phyloP scores from a whole-genome alignment of 1,284 basidiomycete genomes.

The Microbotryum intermedium region DNA sequence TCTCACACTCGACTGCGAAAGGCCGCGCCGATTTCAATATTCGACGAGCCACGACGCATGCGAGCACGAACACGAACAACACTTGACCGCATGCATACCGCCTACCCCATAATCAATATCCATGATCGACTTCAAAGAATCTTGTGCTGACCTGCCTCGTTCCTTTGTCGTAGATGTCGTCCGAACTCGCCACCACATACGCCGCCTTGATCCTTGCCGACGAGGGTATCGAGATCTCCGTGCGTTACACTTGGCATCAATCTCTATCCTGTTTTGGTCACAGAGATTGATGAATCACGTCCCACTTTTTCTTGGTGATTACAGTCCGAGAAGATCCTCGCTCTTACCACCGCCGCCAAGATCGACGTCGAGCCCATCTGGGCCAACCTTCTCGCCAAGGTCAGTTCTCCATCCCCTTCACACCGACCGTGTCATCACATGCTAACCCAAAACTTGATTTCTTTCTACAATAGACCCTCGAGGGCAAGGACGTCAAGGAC shows the following conservation, averaged over 20 bases:
- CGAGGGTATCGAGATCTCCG: slow-evolving; percentile 93
- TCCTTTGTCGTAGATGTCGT: slow-evolving; percentile 20
- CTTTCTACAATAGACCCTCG: slow-evolving; percentile 54
- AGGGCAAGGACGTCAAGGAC: slow-evolving; percentile 95
- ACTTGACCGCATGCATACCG: too few relatives aligned
- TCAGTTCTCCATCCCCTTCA: slow-evolving; percentile 3
- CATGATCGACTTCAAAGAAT: too few relatives aligned
- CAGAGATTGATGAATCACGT: too few relatives aligned
- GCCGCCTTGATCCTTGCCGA: slow-evolving; percentile 94
- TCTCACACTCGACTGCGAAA: too few relatives aligned
- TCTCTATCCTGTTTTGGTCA: too few relatives aligned
- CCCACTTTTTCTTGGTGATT: neutral
- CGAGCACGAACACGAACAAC: too few relatives aligned
- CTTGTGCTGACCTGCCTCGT: neutral
- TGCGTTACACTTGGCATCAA: slow-evolving; percentile 45
- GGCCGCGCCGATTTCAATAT: too few relatives aligned
- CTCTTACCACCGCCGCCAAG: slow-evolving; percentile 71
- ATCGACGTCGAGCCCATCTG: slow-evolving; percentile 94
- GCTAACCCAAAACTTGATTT: neutral
- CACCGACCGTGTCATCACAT: neutral
- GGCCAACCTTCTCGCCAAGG: slow-evolving; percentile 88
- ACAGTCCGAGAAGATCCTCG: slow-evolving; percentile 82
- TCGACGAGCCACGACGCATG: too few relatives aligned
- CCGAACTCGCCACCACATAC: slow-evolving; percentile 79
- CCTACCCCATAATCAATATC: too few relatives aligned